Evolutionary conservation across 2,329 filamentous ascomycete species (phyloP).

Genomic region (Calonectria ilicicola): DNA sequence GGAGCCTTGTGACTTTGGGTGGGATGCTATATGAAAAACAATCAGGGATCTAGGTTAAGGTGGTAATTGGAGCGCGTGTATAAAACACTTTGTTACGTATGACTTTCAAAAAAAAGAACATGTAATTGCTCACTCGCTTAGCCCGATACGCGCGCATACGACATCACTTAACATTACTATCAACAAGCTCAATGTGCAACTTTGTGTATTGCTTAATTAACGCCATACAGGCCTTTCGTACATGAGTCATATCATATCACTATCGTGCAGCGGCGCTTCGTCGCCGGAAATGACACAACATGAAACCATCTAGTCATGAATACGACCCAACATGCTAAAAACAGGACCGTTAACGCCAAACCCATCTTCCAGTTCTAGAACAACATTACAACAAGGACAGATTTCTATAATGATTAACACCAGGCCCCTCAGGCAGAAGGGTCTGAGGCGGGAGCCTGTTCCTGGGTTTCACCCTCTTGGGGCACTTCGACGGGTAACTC

Average conservation of each 20-base stretch:
- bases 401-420: slow-evolving; percentile 17
- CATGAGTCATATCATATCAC: slow-evolving; percentile 35
- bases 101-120: slow-evolving; percentile 10
- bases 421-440: slow-evolving; percentile 49
- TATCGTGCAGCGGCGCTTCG: slow-evolving; percentile 38
- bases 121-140: background rate
- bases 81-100: slow-evolving; percentile 32
- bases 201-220: slow-evolving; percentile 7
- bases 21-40: slow-evolving; percentile 31
- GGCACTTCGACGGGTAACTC: slow-evolving; percentile 73
- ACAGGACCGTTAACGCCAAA: slow-evolving; percentile 28
- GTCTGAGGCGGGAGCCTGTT: slow-evolving; percentile 55
- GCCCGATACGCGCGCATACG: background rate
- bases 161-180: background rate
- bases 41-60: slow-evolving; percentile 29
- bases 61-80: slow-evolving; percentile 39
- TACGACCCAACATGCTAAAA: slow-evolving; percentile 15
- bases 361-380: slow-evolving; percentile 9
- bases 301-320: slow-evolving; percentile 29
- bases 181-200: background rate
- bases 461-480: slow-evolving; percentile 57
- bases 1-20: slow-evolving; percentile 28
- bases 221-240: slow-evolving; percentile 10
- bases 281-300: slow-evolving; percentile 29
- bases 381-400: background rate